Evolutionary conservation across 1,139 yeast species (phyloP).

Genomic region (Hemisphaericaspora xylanilytica): DNA sequence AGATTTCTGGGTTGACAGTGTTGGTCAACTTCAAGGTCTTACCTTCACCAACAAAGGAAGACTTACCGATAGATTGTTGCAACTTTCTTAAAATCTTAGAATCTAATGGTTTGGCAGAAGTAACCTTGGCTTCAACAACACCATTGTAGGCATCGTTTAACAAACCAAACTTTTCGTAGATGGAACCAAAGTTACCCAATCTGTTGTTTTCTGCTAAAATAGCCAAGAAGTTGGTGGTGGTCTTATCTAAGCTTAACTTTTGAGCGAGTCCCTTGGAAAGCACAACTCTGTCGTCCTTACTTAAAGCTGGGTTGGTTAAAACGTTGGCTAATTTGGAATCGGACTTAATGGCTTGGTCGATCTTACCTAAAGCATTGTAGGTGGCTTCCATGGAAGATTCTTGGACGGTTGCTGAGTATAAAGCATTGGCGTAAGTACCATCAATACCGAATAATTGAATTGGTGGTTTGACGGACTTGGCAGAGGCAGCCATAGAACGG

Average conservation of each 20-base stretch:
- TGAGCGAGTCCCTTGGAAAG: constrained; percentile 63
- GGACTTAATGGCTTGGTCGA: constrained; percentile 53
- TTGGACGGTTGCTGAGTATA: constrained; percentile 89
- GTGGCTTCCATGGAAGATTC: constrained; percentile 75
- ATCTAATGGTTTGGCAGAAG: constrained; percentile 86
- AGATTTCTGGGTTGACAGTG: constrained; percentile 82
- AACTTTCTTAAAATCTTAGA: constrained; percentile 75
- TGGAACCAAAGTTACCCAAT: constrained; percentile 62
- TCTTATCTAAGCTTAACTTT: constrained; percentile 62
- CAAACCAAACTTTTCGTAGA: constrained; percentile 69
- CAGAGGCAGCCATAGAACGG: constrained; percentile 70
- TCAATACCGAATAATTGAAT: constrained; percentile 93
- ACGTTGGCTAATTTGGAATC: constrained; percentile 65
- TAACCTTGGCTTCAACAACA: constrained; percentile 88
- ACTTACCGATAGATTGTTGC: constrained; percentile 73
- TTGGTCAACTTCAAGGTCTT: constrained; percentile 83
- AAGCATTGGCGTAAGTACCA: constrained; percentile 95
- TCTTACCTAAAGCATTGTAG: constrained; percentile 59
- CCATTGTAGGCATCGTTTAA: constrained; percentile 91
- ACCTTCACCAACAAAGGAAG: constrained; percentile 79
- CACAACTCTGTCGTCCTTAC: constrained; percentile 67
- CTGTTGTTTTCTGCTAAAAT: constrained; percentile 97
- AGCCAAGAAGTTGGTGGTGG: constrained; percentile 74
- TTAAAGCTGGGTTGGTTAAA: constrained; percentile 81
- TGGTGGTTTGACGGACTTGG: constrained; percentile 72